Conservation (phyloP, 306 rosid genomes). For the Vigna hirtella region DNA sequence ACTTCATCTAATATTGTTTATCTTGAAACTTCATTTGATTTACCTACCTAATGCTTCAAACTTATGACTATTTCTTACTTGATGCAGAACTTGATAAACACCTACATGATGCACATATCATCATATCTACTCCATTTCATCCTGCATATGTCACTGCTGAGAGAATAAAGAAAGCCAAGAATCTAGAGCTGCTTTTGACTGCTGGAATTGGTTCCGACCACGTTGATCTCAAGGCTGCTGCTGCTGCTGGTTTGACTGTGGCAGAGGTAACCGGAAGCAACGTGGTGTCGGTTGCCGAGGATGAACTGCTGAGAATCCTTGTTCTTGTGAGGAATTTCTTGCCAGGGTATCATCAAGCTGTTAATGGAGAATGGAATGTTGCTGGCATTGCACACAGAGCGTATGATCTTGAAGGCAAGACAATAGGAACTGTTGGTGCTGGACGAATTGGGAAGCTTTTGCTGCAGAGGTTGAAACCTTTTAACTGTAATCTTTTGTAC, state of each 20-base stretch:
- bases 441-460: conserved; percentile 90
- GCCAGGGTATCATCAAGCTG: conserved; percentile 82
- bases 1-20: too few species aligned
- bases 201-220: conserved; percentile 98
- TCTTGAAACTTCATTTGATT: too few species aligned
- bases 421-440: conserved; percentile 88
- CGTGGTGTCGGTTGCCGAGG: conserved; percentile 93
- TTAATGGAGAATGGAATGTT: conserved; percentile 90
- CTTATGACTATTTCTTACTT: background rate
- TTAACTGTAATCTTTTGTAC: conserved; percentile 84
- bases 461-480: conserved; percentile 90
- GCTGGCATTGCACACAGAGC: conserved; percentile 94
- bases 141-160: conserved; percentile 97
- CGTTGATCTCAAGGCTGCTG: conserved; percentile 89
- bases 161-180: conserved; percentile 89
- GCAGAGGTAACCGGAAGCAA: conserved; percentile 98
- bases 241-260: conserved; percentile 91
- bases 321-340: conserved; percentile 84
- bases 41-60: too few species aligned
- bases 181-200: conserved; percentile 81
- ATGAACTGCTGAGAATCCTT: conserved; percentile 92
- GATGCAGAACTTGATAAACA: conserved; percentile 87
- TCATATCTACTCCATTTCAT: conserved; percentile 94
- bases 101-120: conserved; percentile 83
- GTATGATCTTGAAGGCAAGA: conserved; percentile 95